Percentiles rank a stretch among this genome's conserved stretches.
These are phyloP conservation scores for Canna indica DNA, from an alignment of 176 grass and related monocot species.

Conservation along the genomic window DNA sequence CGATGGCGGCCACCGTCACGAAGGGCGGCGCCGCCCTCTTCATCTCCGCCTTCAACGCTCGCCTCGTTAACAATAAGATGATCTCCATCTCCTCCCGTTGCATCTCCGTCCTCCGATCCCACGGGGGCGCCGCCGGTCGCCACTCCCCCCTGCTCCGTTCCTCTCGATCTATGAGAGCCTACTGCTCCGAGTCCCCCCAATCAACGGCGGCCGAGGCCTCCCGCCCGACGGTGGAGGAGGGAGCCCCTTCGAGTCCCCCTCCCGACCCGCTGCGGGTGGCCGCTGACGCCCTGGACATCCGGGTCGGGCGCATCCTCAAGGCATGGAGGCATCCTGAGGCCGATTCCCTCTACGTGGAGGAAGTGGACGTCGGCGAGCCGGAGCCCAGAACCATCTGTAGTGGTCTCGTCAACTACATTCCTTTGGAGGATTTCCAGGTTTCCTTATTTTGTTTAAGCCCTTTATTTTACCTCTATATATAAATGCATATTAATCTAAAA, in stretches of 20 bases:
- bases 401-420: slow-evolving; percentile 70
- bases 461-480: not conserved
- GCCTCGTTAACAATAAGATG: not conserved
- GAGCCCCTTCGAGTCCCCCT: not conserved
- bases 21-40: not conserved
- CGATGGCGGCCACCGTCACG: not conserved
- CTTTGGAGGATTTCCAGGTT: slow-evolving; percentile 73
- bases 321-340: slow-evolving; percentile 85
- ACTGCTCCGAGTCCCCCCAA: not conserved
- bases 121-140: not conserved
- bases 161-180: not conserved
- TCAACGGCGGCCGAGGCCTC: not conserved
- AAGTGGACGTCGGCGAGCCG: slow-evolving; percentile 73
- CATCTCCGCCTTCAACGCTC: not conserved
- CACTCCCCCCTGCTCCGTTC: not conserved
- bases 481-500: not conserved
- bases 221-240: not conserved
- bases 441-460: not conserved
- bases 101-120: not conserved
- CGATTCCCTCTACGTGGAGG: slow-evolving; percentile 82
- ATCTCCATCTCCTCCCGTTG: not conserved
- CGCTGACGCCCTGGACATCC: slow-evolving; percentile 54
- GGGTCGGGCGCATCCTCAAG: slow-evolving; percentile 71
- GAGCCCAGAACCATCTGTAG: slow-evolving; percentile 87
- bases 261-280: slow-evolving; percentile 36